Evolutionary conservation across 2,329 filamentous ascomycete genomes (phyloP).

Genomic region (Metarhizium anisopliae): DNA sequence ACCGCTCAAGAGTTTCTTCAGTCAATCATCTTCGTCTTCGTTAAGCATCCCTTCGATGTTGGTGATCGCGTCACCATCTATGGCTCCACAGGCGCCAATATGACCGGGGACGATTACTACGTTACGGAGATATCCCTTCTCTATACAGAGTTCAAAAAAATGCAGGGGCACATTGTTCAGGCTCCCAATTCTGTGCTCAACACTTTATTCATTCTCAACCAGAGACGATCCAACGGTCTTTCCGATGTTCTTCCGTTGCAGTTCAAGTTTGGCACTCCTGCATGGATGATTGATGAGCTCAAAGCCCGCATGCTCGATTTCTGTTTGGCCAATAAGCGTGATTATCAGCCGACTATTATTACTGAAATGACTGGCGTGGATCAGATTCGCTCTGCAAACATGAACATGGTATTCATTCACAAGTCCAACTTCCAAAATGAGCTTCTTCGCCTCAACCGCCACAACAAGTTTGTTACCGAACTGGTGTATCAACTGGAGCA

Average conservation of each 20-base stretch:
- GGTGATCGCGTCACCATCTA: conserved; percentile 90
- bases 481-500: conserved; percentile 80
- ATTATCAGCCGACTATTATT: conserved; percentile 78
- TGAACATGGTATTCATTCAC: conserved; percentile 96
- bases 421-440: conserved; percentile 97
- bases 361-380: conserved; percentile 74
- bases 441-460: conserved; percentile 74
- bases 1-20: conserved; percentile 93
- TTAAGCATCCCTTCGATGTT: conserved; percentile 96
- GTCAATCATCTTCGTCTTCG: conserved; percentile 89
- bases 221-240: conserved; percentile 78
- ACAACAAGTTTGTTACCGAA: conserved; percentile 91
- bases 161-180: conserved; percentile 93
- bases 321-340: conserved; percentile 75
- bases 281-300: conserved; percentile 74
- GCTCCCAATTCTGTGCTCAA: conserved; percentile 93
- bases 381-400: conserved; percentile 74
- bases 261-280: conserved; percentile 80
- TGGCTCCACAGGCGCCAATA: conserved; percentile 71
- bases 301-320: conserved; percentile 76
- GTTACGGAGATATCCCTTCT: conserved; percentile 89
- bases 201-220: conserved; percentile 88
- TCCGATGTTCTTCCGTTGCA: conserved; percentile 78
- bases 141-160: conserved; percentile 97
- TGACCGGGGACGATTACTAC: conserved; percentile 87